phyloP scores from a whole-genome alignment of 306 rosid species.

The Begonia fuchsioides region DNA sequence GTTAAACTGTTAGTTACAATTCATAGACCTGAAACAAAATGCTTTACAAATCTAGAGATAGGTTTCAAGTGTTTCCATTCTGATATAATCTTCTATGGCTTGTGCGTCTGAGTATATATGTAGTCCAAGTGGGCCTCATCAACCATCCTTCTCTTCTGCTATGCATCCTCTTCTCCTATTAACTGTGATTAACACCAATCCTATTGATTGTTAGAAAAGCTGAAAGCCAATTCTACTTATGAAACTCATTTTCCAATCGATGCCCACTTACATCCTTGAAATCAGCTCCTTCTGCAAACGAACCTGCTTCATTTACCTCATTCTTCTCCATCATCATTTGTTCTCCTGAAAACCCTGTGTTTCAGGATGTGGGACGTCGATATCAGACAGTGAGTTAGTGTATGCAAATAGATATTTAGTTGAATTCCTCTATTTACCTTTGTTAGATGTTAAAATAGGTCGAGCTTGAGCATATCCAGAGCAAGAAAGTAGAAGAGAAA shows the following conservation, averaged over 20 bases:
- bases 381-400: background rate
- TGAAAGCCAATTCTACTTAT: too few relatives aligned
- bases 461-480: background rate
- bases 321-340: background rate
- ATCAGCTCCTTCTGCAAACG: background rate
- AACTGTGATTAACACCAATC: constrained; percentile 10
- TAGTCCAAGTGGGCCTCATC: constrained; percentile 74
- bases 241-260: too few relatives aligned
- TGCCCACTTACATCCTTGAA: background rate
- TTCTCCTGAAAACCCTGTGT: background rate
- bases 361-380: background rate
- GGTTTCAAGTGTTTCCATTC: too few relatives aligned
- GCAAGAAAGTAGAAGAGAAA: background rate
- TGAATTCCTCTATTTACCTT: background rate
- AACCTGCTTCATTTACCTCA: background rate
- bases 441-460: background rate
- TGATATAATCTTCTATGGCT: constrained; percentile 23
- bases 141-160: constrained; percentile 42
- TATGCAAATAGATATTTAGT: background rate
- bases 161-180: constrained; percentile 33
- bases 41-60: too few relatives aligned
- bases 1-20: background rate
- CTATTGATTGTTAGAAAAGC: too few relatives aligned
- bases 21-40: too few relatives aligned
- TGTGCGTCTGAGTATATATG: constrained; percentile 55